phyloP scores from a whole-genome alignment of 495 filamentous ascomycete species.

The Talaromyces trachyspermus region DNA sequence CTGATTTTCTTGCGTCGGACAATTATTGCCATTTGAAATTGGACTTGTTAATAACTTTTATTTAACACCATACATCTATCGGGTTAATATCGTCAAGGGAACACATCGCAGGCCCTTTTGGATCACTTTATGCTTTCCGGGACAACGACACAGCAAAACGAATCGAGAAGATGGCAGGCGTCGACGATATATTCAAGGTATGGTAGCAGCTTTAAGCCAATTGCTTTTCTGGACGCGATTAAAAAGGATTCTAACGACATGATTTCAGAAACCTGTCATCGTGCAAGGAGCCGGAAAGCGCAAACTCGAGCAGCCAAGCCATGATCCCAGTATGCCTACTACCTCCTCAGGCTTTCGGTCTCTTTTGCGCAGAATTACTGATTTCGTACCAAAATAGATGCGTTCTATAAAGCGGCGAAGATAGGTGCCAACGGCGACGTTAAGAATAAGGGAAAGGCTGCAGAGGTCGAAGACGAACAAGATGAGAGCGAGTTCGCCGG shows the following conservation, averaged over 20 bases:
- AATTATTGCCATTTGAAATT: too few relatives aligned
- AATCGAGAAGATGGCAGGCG: conserved; percentile 77
- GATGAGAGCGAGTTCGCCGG: conserved; percentile 63
- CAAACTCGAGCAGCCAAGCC: conserved; percentile 61
- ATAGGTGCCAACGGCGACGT: conserved; percentile 52
- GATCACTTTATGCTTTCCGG: too few relatives aligned
- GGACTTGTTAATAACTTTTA: too few relatives aligned
- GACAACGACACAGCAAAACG: too few relatives aligned
- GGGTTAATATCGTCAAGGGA: too few relatives aligned
- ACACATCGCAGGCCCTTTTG: too few relatives aligned
- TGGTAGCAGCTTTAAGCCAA: conserved; percentile 10
- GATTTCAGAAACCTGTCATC: conserved; percentile 33
- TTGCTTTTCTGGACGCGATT: neutral
- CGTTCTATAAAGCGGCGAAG: conserved; percentile 85
- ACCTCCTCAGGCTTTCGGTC: conserved; percentile 1
- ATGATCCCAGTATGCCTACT: conserved; percentile 58
- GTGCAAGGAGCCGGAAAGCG: conserved; percentile 54
- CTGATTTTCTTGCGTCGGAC: too few relatives aligned
- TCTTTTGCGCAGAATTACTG: neutral
- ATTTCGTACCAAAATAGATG: conserved; percentile 37
- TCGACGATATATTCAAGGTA: conserved; percentile 85
- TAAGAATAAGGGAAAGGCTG: conserved; percentile 51
- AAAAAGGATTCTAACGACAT: neutral
- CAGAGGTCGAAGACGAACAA: conserved; percentile 52
- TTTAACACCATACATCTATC: neutral